A percentile compares a stretch with the other conserved stretches of the same genome.
These are phyloP conservation scores for Metschnikowia lochheadii DNA, from an alignment of 805 yeast species.

Conservation along the genomic window DNA sequence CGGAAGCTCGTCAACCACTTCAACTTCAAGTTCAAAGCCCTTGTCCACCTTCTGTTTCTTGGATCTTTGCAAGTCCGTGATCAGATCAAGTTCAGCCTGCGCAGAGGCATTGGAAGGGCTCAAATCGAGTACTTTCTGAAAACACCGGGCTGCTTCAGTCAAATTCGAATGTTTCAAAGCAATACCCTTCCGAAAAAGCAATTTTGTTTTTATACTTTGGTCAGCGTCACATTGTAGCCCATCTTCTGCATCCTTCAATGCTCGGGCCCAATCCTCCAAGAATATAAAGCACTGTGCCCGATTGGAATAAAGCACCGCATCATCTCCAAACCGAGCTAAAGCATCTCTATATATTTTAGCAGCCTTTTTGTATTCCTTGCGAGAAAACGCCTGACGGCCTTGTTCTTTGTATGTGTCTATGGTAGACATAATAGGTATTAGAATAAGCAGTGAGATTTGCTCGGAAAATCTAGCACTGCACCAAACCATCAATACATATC, in stretches of 20 bases:
- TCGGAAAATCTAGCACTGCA: not conserved
- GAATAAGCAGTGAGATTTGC: not conserved
- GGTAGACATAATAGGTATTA: constrained; percentile 12
- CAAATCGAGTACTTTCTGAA: constrained; percentile 33
- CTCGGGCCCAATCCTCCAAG: constrained; percentile 45
- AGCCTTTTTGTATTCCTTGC: constrained; percentile 46
- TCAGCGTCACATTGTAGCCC: constrained; percentile 41
- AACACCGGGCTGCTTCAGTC: constrained; percentile 23
- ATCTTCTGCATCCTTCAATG: constrained; percentile 44
- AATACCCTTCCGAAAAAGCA: constrained; percentile 48
- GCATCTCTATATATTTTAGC: constrained; percentile 54
- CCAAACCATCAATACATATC: not conserved
- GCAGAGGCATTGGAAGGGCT: constrained; percentile 43
- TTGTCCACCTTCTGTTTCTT: constrained; percentile 12
- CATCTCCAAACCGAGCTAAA: constrained; percentile 41
- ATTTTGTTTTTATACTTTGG: constrained; percentile 38
- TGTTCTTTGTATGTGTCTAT: constrained; percentile 31
- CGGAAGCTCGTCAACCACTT: constrained; percentile 44
- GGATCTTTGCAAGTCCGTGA: constrained; percentile 1
- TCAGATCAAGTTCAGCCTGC: constrained; percentile 27
- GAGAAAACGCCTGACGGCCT: constrained; percentile 54
- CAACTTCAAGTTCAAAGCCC: constrained; percentile 27
- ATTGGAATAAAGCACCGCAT: constrained; percentile 62
- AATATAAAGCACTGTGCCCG: constrained; percentile 63
- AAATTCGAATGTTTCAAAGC: constrained; percentile 32